phyloP scores from a whole-genome alignment of 2,329 filamentous ascomycete species.

The Cordyceps sp. region DNA sequence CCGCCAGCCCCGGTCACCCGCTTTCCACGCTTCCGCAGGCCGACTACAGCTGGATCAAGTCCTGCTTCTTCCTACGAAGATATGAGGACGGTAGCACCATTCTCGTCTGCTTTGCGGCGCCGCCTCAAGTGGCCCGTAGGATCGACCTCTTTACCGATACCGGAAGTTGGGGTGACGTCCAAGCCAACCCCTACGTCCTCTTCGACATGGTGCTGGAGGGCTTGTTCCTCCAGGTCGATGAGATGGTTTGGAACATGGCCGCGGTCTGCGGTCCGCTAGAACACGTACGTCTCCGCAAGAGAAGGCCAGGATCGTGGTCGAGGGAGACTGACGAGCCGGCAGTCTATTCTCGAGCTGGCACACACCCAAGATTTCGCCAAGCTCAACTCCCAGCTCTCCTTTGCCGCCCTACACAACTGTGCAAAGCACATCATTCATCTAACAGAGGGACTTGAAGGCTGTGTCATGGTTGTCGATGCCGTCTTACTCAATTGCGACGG shows the following conservation, averaged over 20 bases:
- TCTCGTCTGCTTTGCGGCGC: conserved; percentile 11
- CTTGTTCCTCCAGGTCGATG: conserved; percentile 11
- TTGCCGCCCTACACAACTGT: conserved; percentile 12
- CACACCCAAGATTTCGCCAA: conserved; percentile 3
- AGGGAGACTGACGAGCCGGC: neutral
- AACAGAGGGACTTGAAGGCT: conserved; percentile 12
- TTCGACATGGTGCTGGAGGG: conserved; percentile 13
- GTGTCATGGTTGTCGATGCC: conserved; percentile 9
- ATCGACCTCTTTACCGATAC: conserved; percentile 9
- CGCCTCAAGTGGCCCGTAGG: conserved; percentile 7
- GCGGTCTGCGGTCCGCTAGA: conserved; percentile 12
- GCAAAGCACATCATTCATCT: conserved; percentile 14
- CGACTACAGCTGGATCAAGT: conserved; percentile 11
- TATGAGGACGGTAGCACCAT: conserved; percentile 5
- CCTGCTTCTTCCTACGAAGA: conserved; percentile 11
- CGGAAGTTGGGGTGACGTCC: conserved; percentile 9
- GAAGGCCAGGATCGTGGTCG: neutral
- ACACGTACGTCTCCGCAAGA: conserved; percentile 6
- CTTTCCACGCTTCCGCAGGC: conserved; percentile 9
- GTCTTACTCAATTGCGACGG: conserved; percentile 1
- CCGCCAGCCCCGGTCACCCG: conserved; percentile 1
- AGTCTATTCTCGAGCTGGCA: conserved; percentile 11
- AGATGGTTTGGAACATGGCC: conserved; percentile 14
- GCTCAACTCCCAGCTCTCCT: conserved; percentile 10
- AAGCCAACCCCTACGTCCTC: conserved; percentile 10